These are phyloP conservation scores for Hypomyces perniciosus DNA, from an alignment of 2,329 filamentous ascomycete species.

Conservation along the genomic window DNA sequence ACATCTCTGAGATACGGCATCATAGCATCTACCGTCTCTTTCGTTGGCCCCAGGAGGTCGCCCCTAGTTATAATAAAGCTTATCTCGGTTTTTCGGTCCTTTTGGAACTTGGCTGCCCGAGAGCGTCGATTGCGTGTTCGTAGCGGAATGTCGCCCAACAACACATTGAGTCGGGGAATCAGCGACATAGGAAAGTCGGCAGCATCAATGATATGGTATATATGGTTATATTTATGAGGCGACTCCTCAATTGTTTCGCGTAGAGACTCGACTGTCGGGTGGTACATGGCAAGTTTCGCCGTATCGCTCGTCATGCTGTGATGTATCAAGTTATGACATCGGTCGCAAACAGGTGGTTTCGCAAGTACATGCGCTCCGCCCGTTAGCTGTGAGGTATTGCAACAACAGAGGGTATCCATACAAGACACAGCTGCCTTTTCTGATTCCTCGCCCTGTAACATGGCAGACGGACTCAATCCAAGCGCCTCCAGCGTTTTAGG, in stretches of 20 bases:
- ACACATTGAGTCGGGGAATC: conserved; percentile 65
- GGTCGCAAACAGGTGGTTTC: conserved; percentile 66
- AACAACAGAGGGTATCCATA: background rate
- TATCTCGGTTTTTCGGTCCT: conserved; percentile 66
- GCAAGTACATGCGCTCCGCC: conserved; percentile 13
- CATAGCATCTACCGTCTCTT: conserved; percentile 74
- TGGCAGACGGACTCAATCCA: conserved; percentile 38
- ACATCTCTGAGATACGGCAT: conserved; percentile 81
- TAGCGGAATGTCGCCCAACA: conserved; percentile 66
- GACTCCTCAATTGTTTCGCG: conserved; percentile 82
- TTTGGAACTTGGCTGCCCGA: conserved; percentile 56
- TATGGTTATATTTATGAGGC: conserved; percentile 83
- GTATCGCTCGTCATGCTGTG: conserved; percentile 54
- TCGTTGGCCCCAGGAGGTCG: conserved; percentile 77
- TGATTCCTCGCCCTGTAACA: conserved; percentile 27
- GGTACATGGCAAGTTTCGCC: conserved; percentile 56
- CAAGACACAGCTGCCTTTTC: conserved; percentile 11
- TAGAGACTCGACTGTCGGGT: conserved; percentile 76
- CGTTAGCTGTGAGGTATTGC: background rate
- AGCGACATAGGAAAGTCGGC: conserved; percentile 96
- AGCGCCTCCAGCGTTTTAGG: conserved; percentile 36
- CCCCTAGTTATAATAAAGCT: conserved; percentile 88
- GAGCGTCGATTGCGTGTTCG: conserved; percentile 77
- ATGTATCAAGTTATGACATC: conserved; percentile 78
- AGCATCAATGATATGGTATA: conserved; percentile 92